Evolutionary conservation across 768 basidiomycete species (phyloP), one percentile per base, ranked within the genome.

Genomic region (Tulasnella sp.): DNA sequence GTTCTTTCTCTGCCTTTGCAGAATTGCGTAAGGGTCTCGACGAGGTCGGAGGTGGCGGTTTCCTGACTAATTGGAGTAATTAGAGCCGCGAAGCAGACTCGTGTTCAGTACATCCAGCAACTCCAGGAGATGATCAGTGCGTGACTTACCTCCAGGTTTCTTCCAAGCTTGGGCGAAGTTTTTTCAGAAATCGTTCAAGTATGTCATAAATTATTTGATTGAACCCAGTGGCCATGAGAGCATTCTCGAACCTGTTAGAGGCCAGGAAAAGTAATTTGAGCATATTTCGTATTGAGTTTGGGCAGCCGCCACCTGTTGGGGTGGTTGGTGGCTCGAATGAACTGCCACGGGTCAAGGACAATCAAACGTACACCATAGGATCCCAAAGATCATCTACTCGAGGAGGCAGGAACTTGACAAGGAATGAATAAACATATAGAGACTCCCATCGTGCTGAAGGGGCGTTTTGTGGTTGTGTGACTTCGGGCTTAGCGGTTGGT

Each of bases 401-500:
- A 70, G 22, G 85, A 84, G 70, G 49, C 13, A 51, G 44, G 44
- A 85, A 90, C 66, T 77, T 85, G 70, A 76, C 78, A 57, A 90
- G 78, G 69, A 90, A 90, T 28, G 81, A 75, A 65, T 87, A 90
- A 32, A 90, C 77, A 66, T 87, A 89, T 58, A 85, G 66, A 5
- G 81, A 76, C 67, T 90, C 87, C 87, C 87, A 90, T 66, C 83
- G 81, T 67, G 81, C 80, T 48, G 71, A 71, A 22, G 87, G 87
- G 16, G 22, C 22, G 13, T 35, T 29, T 3, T 25, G 49, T 8
- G 40, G 7, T 29, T n/a, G 28, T 27, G 27, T n/a, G n/a, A 24
- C 12, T 40, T 41, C 39, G 19, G 49, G 40, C 31, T 51, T 33
- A 16, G 47, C 32, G 10, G 49, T 32, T n/a, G 33, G 16, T 31